Conservation (phyloP, 2,329 filamentous ascomycete genomes). For the Aurifilum marmelostoma region DNA sequence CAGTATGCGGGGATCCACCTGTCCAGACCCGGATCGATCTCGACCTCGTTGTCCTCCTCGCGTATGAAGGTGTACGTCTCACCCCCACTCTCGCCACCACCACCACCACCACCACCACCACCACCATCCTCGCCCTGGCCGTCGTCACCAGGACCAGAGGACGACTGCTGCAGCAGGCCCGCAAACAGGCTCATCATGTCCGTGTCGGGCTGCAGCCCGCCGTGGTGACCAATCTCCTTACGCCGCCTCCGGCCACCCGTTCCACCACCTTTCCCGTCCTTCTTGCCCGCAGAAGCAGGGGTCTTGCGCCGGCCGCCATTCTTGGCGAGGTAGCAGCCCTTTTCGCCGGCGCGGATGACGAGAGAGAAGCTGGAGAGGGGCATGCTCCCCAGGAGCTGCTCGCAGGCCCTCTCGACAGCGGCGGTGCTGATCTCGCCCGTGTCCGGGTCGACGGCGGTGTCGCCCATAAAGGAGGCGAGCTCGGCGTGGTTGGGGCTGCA, state of each 20-base stretch:
- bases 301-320: constrained; percentile 52
- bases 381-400: constrained; percentile 66
- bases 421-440: constrained; percentile 57
- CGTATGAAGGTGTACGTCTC: constrained; percentile 46
- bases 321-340: constrained; percentile 68
- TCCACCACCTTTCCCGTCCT: constrained; percentile 37
- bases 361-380: constrained; percentile 67
- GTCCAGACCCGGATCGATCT: constrained; percentile 66
- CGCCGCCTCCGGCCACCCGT: constrained; percentile 46
- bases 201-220: constrained; percentile 60
- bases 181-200: constrained; percentile 67
- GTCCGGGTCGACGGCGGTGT: constrained; percentile 55
- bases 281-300: constrained; percentile 35
- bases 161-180: constrained; percentile 50
- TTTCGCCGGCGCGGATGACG: constrained; percentile 71
- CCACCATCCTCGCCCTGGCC: background rate
- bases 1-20: constrained; percentile 83
- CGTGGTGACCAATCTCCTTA: constrained; percentile 48
- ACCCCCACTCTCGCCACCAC: constrained; percentile 48
- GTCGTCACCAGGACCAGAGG: constrained; percentile 2
- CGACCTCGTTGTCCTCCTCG: constrained; percentile 52
- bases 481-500: constrained; percentile 86
- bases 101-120: too few relatives aligned
- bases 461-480: constrained; percentile 82
- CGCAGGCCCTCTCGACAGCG: constrained; percentile 61